Evolutionary conservation across 2,329 filamentous ascomycete genomes (phyloP), one percentile per base, ranked within the genome.

Genomic region (Alternaria viburni): DNA sequence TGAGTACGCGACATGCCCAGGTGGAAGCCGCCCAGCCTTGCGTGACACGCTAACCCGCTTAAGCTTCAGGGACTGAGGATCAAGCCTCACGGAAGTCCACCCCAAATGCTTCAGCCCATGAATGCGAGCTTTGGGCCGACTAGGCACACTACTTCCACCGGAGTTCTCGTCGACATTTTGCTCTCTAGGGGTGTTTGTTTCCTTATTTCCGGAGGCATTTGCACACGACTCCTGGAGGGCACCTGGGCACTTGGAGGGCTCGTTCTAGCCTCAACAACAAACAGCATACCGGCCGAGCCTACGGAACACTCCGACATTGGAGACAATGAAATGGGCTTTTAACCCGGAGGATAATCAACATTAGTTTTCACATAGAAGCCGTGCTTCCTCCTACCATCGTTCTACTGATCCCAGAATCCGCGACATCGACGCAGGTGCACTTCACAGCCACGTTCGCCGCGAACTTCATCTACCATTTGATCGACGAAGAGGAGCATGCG

Each of bases 251-350:
- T n/a, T n/a, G 15, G 36, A 41, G 36, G 36, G 36, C 36, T 41
- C 36, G 47, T 21, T 26, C 17, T 21, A 28, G 47, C n/a, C 47
- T 51, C 47, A 51, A 51, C 26, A 51, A 8, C 47, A 15, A 51
- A 11, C 2, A 41, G 36, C 36, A 41, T 17, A 9, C 9, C 36
- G 36, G 36, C 5, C 1, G 36, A 41, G 36, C n/a, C 7, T 41
- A 17, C 5, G 17, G 36, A 41, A 6, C 1, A 10, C 15, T 11
- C 1, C 3, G 36, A 11, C 5, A 41, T 41, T 41, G 36, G 9
- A 41, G n/a, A 41, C n/a, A 41, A 15, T 3, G 9, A 10, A 41
- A 17, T 41, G 4, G 5, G 17, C 4, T 5, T 41, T 41, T 10
- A 6, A n/a, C 1, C n/a, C n/a, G 5, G 15, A 6, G 1, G 11